Conservation (phyloP, 148 eudicot genomes). For the Agrostemma githago region DNA sequence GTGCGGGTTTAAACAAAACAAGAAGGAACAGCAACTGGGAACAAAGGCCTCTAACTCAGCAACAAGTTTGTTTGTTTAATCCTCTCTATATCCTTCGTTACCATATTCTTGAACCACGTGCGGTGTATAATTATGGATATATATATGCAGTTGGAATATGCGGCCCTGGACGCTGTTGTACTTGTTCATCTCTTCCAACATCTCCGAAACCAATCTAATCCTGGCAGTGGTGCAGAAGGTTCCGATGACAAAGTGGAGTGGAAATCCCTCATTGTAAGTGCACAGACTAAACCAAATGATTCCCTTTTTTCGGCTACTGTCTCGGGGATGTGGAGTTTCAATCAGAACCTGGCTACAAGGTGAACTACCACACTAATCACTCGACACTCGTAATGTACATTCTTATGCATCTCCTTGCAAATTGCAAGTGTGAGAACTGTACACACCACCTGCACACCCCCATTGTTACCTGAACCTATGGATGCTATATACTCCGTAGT, state of each 20-base stretch:
- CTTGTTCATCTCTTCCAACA: constrained; percentile 88
- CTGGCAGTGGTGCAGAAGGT: constrained; percentile 34
- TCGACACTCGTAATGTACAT: not conserved
- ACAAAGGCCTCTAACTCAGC: constrained; percentile 73
- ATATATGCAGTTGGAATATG: constrained; percentile 75
- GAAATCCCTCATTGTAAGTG: constrained; percentile 86
- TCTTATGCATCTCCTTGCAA: not conserved
- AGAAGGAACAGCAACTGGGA: constrained; percentile 98
- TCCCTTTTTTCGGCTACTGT: constrained; percentile 15
- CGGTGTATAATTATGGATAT: constrained; percentile 1
- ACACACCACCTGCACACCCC: not conserved
- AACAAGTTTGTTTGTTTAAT: constrained; percentile 51
- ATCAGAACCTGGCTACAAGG: constrained; percentile 23
- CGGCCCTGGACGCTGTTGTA: constrained; percentile 96
- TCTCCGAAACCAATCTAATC: constrained; percentile 45
- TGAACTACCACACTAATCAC: constrained; percentile 6
- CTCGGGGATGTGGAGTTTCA: constrained; percentile 19
- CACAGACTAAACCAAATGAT: constrained; percentile 19
- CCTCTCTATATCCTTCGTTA: not conserved
- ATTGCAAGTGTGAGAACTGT: not conserved
- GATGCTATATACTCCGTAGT: too few species aligned
- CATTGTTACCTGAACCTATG: not conserved
- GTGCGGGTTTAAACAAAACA: constrained; percentile 83
- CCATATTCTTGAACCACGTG: constrained; percentile 12
- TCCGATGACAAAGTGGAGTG: constrained; percentile 60